phyloP scores from a whole-genome alignment of 768 basidiomycete genomes.

The Boletus rex-veris region DNA sequence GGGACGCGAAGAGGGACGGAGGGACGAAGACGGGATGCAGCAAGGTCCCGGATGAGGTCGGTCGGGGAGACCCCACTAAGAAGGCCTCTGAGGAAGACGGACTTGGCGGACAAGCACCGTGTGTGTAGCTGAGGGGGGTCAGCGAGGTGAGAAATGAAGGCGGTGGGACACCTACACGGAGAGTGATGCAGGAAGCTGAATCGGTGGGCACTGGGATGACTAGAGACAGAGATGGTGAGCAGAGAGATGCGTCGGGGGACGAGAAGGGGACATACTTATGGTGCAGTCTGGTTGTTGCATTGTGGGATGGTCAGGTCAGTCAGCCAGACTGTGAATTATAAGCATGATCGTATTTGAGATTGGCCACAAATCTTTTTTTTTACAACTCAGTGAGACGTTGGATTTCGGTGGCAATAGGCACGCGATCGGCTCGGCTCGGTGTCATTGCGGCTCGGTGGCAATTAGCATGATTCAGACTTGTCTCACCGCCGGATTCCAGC shows the following conservation, averaged over 20 bases:
- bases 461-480: background rate
- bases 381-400: background rate
- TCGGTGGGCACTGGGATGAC: constrained; percentile 45
- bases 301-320: too few species aligned
- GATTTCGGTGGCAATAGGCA: constrained; percentile 4
- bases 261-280: constrained; percentile 46
- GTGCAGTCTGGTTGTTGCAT: constrained; percentile 57
- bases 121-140: constrained; percentile 57
- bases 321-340: background rate
- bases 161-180: constrained; percentile 49
- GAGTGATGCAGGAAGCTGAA: constrained; percentile 49
- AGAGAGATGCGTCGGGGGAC: background rate
- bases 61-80: constrained; percentile 64
- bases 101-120: constrained; percentile 82
- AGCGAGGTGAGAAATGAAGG: constrained; percentile 4
- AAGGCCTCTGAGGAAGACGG: constrained; percentile 64
- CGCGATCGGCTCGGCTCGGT: background rate
- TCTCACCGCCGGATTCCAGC: background rate
- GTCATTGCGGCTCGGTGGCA: background rate
- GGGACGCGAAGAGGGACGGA: constrained; percentile 37
- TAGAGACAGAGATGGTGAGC: background rate
- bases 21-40: constrained; percentile 13
- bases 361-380: too few species aligned
- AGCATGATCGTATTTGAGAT: background rate
- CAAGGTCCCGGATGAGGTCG: constrained; percentile 48